Evolutionary conservation across 2,329 filamentous ascomycete genomes (phyloP).

Genomic region (Paecilomyces sp.): DNA sequence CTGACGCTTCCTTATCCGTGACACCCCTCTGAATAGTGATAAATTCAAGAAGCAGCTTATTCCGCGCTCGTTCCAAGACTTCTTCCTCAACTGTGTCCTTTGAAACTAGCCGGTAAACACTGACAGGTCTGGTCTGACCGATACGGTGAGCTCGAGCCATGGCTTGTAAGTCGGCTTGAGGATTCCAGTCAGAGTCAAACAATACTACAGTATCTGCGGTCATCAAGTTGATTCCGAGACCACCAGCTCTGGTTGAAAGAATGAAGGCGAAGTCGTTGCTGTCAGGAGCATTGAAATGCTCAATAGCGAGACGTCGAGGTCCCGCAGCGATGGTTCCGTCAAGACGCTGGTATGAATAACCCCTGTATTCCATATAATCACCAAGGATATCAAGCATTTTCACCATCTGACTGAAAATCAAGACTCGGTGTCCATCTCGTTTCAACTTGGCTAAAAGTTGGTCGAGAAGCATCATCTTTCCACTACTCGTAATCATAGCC

Average conservation of each 20-base stretch:
- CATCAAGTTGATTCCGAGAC: constrained; percentile 98
- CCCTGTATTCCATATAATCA: constrained; percentile 85
- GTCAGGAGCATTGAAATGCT: constrained; percentile 95
- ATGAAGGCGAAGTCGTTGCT: constrained; percentile 96
- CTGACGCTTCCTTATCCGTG: constrained; percentile 84
- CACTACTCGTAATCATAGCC: constrained; percentile 89
- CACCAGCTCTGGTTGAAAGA: constrained; percentile 88
- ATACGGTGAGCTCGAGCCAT: constrained; percentile 99
- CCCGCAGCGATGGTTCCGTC: constrained; percentile 91
- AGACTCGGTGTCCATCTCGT: constrained; percentile 85
- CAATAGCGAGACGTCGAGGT: constrained; percentile 85
- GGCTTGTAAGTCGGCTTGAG: constrained; percentile 92
- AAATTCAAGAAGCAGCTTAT: constrained; percentile 95
- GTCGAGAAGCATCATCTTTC: constrained; percentile 99
- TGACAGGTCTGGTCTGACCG: constrained; percentile 91
- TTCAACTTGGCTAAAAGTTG: constrained; percentile 90
- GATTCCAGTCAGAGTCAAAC: constrained; percentile 96
- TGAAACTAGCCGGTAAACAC: constrained; percentile 90
- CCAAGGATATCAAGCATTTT: constrained; percentile 95
- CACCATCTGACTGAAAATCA: constrained; percentile 99
- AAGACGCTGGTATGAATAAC: constrained; percentile 91
- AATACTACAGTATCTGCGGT: constrained; percentile 96
- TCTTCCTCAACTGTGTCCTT: constrained; percentile 99
- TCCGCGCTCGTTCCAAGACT: constrained; percentile 88
- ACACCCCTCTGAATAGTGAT: constrained; percentile 95